Percentiles rank a stretch among this genome's conserved stretches.
Evolutionary conservation across 306 rosid species (phyloP).

Genomic region (Trichosanthes truncata): DNA sequence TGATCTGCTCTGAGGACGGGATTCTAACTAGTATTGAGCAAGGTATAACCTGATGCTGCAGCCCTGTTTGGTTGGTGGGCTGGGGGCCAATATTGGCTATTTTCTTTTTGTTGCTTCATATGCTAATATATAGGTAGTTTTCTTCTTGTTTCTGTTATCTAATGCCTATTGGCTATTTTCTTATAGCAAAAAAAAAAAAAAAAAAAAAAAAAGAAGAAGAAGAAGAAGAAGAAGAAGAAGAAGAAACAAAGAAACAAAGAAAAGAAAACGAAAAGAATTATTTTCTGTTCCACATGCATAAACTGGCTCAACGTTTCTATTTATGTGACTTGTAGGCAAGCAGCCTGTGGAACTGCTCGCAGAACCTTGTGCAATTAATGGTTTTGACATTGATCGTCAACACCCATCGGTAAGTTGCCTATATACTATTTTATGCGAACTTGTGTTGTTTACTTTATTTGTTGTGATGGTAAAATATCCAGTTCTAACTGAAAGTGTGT

Average conservation of each 20-base stretch:
- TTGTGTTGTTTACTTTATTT: not conserved
- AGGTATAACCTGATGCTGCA: slow-evolving; percentile 31
- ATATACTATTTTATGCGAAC: not conserved
- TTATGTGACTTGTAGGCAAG: slow-evolving; percentile 39
- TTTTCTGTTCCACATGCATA: not conserved
- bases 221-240: no score
- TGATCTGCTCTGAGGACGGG: slow-evolving; percentile 94
- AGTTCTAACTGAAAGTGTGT: not conserved
- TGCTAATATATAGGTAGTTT: not conserved
- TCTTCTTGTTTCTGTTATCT: not conserved
- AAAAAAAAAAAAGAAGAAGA: no score
- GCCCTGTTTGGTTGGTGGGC: not conserved
- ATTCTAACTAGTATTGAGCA: slow-evolving; percentile 69
- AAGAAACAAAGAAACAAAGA: no score
- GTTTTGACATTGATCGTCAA: slow-evolving; percentile 79
- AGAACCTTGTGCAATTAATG: slow-evolving; percentile 91
- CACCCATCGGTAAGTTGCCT: slow-evolving; percentile 68
- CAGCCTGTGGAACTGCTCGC: slow-evolving; percentile 67
- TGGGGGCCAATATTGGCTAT: not conserved
- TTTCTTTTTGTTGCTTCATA: not conserved
- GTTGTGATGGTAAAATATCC: not conserved
- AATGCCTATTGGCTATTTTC: not conserved
- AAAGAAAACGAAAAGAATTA: not conserved
- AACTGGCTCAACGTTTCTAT: not conserved
- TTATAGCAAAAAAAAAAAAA: no score